Percentiles rank a stretch among this genome's conserved stretches.
Evolutionary conservation across 345 rosid genomes (phyloP).

Genomic region (Hibiscus trionum): DNA sequence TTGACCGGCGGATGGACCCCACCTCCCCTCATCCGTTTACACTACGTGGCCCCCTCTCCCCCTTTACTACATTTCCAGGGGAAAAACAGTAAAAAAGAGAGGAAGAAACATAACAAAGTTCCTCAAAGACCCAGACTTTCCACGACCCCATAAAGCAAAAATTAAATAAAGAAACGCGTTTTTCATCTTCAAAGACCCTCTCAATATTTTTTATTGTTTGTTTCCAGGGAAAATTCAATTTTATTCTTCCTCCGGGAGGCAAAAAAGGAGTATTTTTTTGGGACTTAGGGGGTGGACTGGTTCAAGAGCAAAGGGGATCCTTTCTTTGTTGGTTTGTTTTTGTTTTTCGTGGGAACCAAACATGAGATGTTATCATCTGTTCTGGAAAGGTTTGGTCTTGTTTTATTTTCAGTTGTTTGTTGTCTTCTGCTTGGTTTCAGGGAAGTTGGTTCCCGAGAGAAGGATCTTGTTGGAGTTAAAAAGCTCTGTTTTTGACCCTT

Average conservation of each 20-base stretch:
- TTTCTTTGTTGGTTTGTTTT: background rate
- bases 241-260: background rate
- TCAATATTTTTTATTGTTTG: background rate
- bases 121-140: background rate
- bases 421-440: conserved; percentile 12
- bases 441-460: conserved; percentile 7
- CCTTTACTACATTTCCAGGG: too few relatives aligned
- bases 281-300: background rate
- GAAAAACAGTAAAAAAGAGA: background rate
- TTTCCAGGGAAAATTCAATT: background rate
- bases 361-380: background rate
- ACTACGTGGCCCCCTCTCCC: background rate
- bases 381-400: background rate
- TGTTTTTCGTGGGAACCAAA: background rate
- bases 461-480: conserved; percentile 33
- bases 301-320: background rate
- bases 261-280: background rate
- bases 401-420: conserved; percentile 8
- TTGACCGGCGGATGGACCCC: conserved; percentile 4
- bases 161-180: background rate
- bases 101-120: background rate
- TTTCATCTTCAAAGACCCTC: background rate
- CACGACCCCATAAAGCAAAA: background rate
- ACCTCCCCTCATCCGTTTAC: background rate
- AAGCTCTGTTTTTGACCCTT: conserved; percentile 30